A percentile compares a stretch with the other conserved stretches of the same genome.
phyloP scores from a whole-genome alignment of 73 alveolate species.

The Paramecium primaurelia region DNA sequence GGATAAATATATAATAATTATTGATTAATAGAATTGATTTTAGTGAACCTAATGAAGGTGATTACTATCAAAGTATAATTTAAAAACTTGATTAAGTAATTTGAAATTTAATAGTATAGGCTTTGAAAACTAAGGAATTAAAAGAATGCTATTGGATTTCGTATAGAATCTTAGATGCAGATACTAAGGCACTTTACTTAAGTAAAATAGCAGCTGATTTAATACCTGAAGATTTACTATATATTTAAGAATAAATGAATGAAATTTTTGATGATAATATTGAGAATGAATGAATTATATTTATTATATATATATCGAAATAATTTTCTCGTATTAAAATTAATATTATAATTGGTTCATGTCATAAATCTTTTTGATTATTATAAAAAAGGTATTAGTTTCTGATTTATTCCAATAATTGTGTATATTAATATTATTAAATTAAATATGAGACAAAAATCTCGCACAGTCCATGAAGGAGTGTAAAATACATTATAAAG shows the following conservation, averaged over 20 bases:
- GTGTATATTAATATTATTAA: background rate
- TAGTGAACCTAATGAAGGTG: background rate
- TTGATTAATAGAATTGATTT: background rate
- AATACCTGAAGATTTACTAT: background rate
- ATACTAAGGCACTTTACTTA: constrained; percentile 16
- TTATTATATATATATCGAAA: background rate
- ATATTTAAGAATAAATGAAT: background rate
- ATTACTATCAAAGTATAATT: background rate
- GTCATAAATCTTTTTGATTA: background rate
- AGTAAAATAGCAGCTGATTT: background rate
- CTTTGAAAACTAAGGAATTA: background rate
- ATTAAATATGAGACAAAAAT: background rate
- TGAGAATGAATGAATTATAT: background rate
- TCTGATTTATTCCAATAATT: background rate
- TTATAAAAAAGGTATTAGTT: background rate
- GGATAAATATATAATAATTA: background rate
- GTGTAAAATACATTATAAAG: background rate
- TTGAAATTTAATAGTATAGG: background rate
- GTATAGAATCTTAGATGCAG: constrained; percentile 20
- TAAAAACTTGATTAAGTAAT: background rate
- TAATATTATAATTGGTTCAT: background rate
- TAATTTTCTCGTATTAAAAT: background rate
- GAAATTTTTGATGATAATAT: constrained; percentile 3
- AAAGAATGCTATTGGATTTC: constrained; percentile 18
- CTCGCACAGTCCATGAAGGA: constrained; percentile 34